Evolutionary conservation across 257 asterid species (phyloP).

Genomic region (Catharanthus roseus): DNA sequence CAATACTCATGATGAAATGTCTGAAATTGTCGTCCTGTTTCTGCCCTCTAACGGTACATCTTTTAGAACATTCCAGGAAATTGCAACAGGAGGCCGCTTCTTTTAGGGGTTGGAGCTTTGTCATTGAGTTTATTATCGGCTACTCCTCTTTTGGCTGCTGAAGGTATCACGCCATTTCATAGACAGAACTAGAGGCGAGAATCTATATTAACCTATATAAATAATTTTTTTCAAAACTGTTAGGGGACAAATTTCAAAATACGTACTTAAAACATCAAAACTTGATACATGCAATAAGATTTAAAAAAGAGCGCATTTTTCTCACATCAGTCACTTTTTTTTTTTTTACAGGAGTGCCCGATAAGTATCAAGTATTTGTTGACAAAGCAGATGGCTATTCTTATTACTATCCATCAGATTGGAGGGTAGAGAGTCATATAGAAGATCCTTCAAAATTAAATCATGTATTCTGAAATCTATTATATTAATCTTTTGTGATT

Average conservation of each 20-base stretch:
- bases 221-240: no score
- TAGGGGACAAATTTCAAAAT: no score
- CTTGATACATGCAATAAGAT: no score
- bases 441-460: background rate
- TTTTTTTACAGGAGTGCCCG: slow-evolving; percentile 54
- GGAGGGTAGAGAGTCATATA: slow-evolving; percentile 50
- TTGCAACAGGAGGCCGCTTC: slow-evolving; percentile 45
- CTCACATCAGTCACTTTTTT: background rate
- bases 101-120: slow-evolving; percentile 57
- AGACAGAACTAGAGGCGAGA: no score
- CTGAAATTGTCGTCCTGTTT: background rate
- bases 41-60: background rate
- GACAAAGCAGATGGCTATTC: slow-evolving; percentile 85
- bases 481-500: background rate
- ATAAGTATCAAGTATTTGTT: slow-evolving; percentile 46
- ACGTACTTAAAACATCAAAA: no score
- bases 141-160: slow-evolving; percentile 66
- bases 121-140: slow-evolving; percentile 35
- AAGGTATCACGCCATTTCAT: slow-evolving; percentile 41
- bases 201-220: no score
- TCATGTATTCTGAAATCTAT: background rate
- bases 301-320: no score
- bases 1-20: background rate
- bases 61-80: slow-evolving; percentile 25
- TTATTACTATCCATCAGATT: slow-evolving; percentile 81